Percentiles rank a stretch among this genome's conserved stretches.
Conservation (phyloP, 2,329 filamentous ascomycete species). For the Spiromastix sp. region DNA sequence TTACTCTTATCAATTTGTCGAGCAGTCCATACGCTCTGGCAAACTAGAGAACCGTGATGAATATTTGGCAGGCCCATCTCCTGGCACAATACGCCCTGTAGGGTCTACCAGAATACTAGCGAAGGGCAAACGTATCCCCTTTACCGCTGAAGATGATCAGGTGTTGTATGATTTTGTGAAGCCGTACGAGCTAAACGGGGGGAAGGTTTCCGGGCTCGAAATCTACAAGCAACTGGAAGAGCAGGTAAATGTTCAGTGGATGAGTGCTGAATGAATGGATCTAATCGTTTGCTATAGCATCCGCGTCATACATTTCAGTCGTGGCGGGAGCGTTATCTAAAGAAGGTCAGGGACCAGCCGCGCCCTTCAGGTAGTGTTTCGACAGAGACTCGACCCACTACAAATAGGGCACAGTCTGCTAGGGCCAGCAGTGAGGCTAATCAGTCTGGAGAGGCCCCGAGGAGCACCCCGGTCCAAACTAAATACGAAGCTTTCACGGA, state of each 20-base stretch:
- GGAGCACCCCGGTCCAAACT: not conserved
- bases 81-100: conserved; percentile 34
- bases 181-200: conserved; percentile 22
- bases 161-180: conserved; percentile 35
- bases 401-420: no score
- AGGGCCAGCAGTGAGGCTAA: not conserved
- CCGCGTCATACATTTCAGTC: conserved; percentile 39
- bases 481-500: conserved; percentile 11
- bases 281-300: conserved; percentile 19
- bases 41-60: conserved; percentile 38
- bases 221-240: conserved; percentile 36
- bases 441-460: not conserved
- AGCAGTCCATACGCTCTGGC: conserved; percentile 41
- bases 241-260: conserved; percentile 21
- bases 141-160: conserved; percentile 35
- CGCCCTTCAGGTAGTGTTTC: conserved; percentile 16
- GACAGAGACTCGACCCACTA: not conserved
- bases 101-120: conserved; percentile 30
- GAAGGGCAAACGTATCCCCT: conserved; percentile 24
- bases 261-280: not conserved
- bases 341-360: conserved; percentile 24
- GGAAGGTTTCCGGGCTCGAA: conserved; percentile 28
- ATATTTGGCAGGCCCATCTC: conserved; percentile 37
- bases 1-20: conserved; percentile 49
- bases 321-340: conserved; percentile 39